phyloP scores from a whole-genome alignment of 2,329 filamentous ascomycete species.

The Phialophora expanda region DNA sequence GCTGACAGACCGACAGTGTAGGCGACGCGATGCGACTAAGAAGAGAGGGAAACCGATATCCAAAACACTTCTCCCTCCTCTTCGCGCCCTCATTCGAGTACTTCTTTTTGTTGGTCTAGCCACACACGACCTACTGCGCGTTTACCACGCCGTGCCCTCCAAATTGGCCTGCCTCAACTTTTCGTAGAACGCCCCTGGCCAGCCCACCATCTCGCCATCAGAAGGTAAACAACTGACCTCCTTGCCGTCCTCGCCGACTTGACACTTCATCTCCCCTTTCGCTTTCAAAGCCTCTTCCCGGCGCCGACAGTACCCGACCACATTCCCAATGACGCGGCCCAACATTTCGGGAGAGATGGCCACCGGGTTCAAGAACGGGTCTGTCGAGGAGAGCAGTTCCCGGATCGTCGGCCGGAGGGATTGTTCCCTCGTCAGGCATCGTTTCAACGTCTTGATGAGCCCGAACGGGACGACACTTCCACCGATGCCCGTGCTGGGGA shows the following conservation, averaged over 20 bases:
- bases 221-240: constrained; percentile 55
- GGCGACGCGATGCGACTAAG: not conserved
- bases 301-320: constrained; percentile 62
- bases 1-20: not conserved
- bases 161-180: constrained; percentile 55
- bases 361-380: constrained; percentile 64
- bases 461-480: constrained; percentile 60
- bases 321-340: constrained; percentile 63
- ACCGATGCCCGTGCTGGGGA: constrained; percentile 53
- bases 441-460: constrained; percentile 61
- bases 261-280: constrained; percentile 31
- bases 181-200: constrained; percentile 56
- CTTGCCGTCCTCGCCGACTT: constrained; percentile 17
- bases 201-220: constrained; percentile 60
- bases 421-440: constrained; percentile 65
- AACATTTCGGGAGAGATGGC: constrained; percentile 64
- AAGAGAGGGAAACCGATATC: not conserved
- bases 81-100: not conserved
- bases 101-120: not conserved
- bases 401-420: constrained; percentile 61
- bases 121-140: not conserved
- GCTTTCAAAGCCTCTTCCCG: constrained; percentile 37
- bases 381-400: constrained; percentile 60
- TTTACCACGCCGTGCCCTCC: constrained; percentile 44
- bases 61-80: not conserved